Evolutionary conservation across 495 filamentous ascomycete genomes (phyloP), one percentile per base, ranked within the genome.

Genomic region (Penicillium turbatum): DNA sequence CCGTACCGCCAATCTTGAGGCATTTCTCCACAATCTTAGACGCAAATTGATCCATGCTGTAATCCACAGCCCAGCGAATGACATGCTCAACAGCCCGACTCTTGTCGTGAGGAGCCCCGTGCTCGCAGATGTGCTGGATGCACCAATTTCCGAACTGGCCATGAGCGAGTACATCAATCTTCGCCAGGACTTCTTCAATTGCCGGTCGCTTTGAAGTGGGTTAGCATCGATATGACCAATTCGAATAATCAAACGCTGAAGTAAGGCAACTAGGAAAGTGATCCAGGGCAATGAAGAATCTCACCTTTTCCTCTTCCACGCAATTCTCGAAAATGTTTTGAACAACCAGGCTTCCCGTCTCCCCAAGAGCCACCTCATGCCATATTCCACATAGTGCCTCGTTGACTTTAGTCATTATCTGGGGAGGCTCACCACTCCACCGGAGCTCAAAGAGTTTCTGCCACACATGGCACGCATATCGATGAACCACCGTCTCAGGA

Each of bases 61-160:
- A 98, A 69, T 97, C 91, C 24, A 89, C 86, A 21, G 91, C 87
- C 74, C 89, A 92, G 57, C 85, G 86, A 58, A 97, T 85, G 56
- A 97, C 90, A 69, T 96, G 92, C 62, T 97, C 95, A 60, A 96
- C 85, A 24, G 93, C 93, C 57, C 90, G 85, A 71, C 85, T 95
- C 64, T 91, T 90, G 67, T 98, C 93, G 51, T 85, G 84, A 26
- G 92, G 89, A 54, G 87, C 85, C 34, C 93, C 95, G 68, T 98
- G 95, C 66, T 98, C 93, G 73, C 93, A 98, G 65, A 98, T 91
- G 71, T 98, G 93, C 70, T 98, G 93, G 60, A 98, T 97, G 72
- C 93, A 98, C 93, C 93, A 98, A 65, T 98, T 98, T 43, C 93
- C 93, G 66, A 97, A 98, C 65, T 98, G 93, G n/a, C 93, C 93